Percentiles rank a stretch among this genome's conserved stretches.
These are phyloP conservation scores for Bryoerythrophyllum caledonicum DNA, from an alignment of 225 moss, liverwort and hornwort genomes.

Conservation along the genomic window DNA sequence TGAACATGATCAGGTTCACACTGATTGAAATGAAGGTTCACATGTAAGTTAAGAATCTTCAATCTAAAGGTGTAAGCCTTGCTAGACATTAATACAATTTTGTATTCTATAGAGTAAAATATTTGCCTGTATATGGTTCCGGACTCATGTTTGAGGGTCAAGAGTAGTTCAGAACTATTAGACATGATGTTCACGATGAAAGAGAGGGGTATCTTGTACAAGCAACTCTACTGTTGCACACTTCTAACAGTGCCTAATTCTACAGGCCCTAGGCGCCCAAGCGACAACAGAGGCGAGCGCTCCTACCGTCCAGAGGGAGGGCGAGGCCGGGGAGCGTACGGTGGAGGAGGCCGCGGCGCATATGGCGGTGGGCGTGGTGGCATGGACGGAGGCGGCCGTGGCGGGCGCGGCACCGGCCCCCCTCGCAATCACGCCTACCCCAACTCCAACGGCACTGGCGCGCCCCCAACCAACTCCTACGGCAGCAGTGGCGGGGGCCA, in stretches of 20 bases:
- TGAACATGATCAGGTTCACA: no score
- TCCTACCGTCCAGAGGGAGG: conserved; percentile 46
- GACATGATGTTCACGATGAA: no score
- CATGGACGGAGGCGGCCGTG: conserved; percentile 46
- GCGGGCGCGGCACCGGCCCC: conserved; percentile 38
- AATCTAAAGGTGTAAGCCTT: no score
- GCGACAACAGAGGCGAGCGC: conserved; percentile 46
- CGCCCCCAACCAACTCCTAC: conserved; percentile 8
- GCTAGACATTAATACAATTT: no score
- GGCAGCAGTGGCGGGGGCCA: conserved; percentile 42
- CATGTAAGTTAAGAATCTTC: no score
- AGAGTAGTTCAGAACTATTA: no score
- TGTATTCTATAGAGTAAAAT: no score
- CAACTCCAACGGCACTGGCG: conserved; percentile 37
- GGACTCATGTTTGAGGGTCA: no score
- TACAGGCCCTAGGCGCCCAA: conserved; percentile 31
- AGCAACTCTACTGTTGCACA: no score
- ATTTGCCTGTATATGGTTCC: no score
- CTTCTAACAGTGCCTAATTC: not conserved
- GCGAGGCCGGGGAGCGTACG: conserved; percentile 36
- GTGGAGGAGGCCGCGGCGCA: conserved; percentile 37
- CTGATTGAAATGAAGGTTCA: no score
- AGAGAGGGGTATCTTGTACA: no score
- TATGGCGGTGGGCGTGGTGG: conserved; percentile 35
- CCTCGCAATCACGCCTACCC: conserved; percentile 35